A percentile compares a stretch with the other conserved stretches of the same genome.
phyloP scores from a whole-genome alignment of 495 filamentous ascomycete genomes.

The Penicillium psychrofluorescens region DNA sequence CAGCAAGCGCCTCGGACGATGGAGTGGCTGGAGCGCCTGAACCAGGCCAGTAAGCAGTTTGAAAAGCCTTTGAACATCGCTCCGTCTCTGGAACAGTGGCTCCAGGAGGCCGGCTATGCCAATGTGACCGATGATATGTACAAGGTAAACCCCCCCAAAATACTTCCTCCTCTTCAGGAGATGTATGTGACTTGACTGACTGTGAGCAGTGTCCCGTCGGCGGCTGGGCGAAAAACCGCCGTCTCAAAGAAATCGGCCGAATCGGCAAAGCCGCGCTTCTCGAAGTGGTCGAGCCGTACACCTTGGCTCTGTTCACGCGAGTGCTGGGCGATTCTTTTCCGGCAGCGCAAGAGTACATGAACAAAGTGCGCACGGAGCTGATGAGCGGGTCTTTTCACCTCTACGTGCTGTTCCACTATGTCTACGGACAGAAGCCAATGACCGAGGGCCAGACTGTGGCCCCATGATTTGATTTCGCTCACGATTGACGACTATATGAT shows the following conservation, averaged over 20 bases:
- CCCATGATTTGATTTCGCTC: background rate
- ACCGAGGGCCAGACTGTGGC: slow-evolving; percentile 5
- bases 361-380: slow-evolving; percentile 28
- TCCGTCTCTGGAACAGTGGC: slow-evolving; percentile 11
- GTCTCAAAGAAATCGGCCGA: slow-evolving; percentile 43
- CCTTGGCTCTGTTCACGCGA: slow-evolving; percentile 47
- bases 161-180: background rate
- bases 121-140: slow-evolving; percentile 32
- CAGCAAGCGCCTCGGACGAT: slow-evolving; percentile 11
- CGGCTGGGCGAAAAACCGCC: slow-evolving; percentile 43
- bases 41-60: slow-evolving; percentile 26
- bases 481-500: slow-evolving; percentile 1
- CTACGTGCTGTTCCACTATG: slow-evolving; percentile 29
- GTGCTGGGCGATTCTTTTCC: slow-evolving; percentile 40
- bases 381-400: slow-evolving; percentile 22
- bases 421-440: slow-evolving; percentile 33
- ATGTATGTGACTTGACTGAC: background rate
- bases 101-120: slow-evolving; percentile 25
- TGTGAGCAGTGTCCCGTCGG: slow-evolving; percentile 31
- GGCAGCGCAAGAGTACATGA: slow-evolving; percentile 25
- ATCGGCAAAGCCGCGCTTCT: slow-evolving; percentile 25
- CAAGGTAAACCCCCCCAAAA: slow-evolving; percentile 23
- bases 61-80: slow-evolving; percentile 34
- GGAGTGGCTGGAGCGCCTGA: slow-evolving; percentile 22
- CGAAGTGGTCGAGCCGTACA: slow-evolving; percentile 45